These are phyloP conservation scores for Massospora cicadina DNA, from an alignment of 371 early-diverging fungal species.

Conservation along the genomic window DNA sequence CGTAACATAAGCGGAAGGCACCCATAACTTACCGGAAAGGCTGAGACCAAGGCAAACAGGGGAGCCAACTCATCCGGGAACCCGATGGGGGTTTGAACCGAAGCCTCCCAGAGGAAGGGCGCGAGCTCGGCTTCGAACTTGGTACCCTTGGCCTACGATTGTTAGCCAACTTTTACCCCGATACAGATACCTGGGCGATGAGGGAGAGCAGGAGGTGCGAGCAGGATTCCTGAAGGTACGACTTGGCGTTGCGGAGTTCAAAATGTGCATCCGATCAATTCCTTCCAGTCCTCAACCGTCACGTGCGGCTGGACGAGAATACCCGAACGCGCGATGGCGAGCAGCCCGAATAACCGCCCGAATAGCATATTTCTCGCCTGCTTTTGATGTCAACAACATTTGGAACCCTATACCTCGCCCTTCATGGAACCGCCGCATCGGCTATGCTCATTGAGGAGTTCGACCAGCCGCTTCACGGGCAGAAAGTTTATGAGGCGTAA, in stretches of 20 bases:
- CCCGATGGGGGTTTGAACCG: not conserved
- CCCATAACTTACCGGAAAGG: not conserved
- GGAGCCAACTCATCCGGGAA: not conserved
- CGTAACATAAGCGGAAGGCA: not conserved
- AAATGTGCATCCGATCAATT: constrained; percentile 43
- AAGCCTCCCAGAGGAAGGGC: not conserved
- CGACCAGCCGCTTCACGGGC: constrained; percentile 5
- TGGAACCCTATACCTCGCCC: constrained; percentile 25
- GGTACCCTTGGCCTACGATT: not conserved
- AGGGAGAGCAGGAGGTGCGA: not conserved
- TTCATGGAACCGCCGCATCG: constrained; percentile 13
- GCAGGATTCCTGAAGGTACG: constrained; percentile 44
- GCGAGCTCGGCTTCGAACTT: not conserved
- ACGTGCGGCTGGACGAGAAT: constrained; percentile 39
- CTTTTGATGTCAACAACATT: not conserved
- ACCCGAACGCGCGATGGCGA: constrained; percentile 67
- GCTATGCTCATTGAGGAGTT: constrained; percentile 1
- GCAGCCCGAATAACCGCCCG: constrained; percentile 74
- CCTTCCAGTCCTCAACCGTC: constrained; percentile 41
- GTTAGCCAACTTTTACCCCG: constrained; percentile 16
- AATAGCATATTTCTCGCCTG: constrained; percentile 71
- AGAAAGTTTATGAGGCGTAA: constrained; percentile 13
- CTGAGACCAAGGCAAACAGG: not conserved
- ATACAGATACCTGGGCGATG: not conserved
- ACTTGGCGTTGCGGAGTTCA: constrained; percentile 43